Evolutionary conservation across 352 stramenopile genomes (phyloP).

Genomic region (Phytophthora multivora): DNA sequence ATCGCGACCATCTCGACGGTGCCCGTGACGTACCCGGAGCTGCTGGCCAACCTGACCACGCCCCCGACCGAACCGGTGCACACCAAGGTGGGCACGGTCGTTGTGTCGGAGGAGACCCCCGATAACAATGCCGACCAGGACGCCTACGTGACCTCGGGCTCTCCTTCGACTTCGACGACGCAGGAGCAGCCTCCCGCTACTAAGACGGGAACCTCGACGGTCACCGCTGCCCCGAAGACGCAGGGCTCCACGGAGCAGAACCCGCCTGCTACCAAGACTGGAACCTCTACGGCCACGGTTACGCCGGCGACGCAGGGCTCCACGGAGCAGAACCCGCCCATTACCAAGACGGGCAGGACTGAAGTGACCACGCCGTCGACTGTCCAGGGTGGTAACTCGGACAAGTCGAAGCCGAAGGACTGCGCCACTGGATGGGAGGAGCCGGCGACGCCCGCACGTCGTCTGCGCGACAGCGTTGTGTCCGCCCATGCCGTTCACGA

Average conservation of each 20-base stretch:
- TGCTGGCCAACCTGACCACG: slow-evolving; percentile 26
- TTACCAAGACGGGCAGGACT: slow-evolving; percentile 11
- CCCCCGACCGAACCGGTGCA: slow-evolving; percentile 19
- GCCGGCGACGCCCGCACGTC: background rate
- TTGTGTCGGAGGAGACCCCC: slow-evolving; percentile 19
- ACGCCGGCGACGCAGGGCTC: slow-evolving; percentile 1
- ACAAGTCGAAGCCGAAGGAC: slow-evolving; percentile 18
- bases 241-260: no score
- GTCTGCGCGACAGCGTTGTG: slow-evolving; percentile 16
- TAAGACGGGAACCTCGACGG: no score
- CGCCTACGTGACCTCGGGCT: slow-evolving; percentile 5
- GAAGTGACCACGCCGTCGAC: slow-evolving; percentile 1
- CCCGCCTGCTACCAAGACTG: no score
- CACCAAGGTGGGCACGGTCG: slow-evolving; percentile 25
- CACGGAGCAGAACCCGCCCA: background rate
- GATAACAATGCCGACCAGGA: slow-evolving; percentile 11
- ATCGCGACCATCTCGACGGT: slow-evolving; percentile 28
- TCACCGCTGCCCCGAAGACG: no score
- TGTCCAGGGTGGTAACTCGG: background rate
- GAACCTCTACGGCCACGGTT: no score
- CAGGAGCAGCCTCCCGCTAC: no score
- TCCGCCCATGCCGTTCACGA: slow-evolving; percentile 3
- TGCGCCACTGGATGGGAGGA: slow-evolving; percentile 37
- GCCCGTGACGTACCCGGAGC: slow-evolving; percentile 16
- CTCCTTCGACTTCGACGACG: background rate